Percentiles rank a stretch among this genome's conserved stretches.
These are phyloP conservation scores for Phytopythium oedochilum DNA, from an alignment of 352 stramenopile genomes.

Conservation along the genomic window DNA sequence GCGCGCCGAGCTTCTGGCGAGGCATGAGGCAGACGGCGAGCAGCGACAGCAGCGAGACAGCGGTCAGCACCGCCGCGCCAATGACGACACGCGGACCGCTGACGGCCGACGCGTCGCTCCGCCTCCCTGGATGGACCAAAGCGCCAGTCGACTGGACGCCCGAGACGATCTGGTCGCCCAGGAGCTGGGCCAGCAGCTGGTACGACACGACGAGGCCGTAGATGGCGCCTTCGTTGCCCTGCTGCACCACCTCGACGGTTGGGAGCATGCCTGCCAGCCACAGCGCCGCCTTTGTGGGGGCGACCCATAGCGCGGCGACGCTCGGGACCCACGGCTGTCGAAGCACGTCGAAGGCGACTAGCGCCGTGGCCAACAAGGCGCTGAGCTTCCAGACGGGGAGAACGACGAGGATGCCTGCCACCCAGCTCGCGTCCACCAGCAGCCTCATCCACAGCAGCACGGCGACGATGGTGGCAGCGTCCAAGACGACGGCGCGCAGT, in stretches of 20 bases:
- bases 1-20: conserved; percentile 36
- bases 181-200: conserved; percentile 28
- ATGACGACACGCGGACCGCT: conserved; percentile 9
- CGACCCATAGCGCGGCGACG: conserved; percentile 11
- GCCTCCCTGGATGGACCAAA: conserved; percentile 2
- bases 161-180: conserved; percentile 18
- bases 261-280: conserved; percentile 32
- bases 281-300: conserved; percentile 19
- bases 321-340: conserved; percentile 20
- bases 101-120: neutral
- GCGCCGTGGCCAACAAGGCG: conserved; percentile 8
- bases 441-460: conserved; percentile 19
- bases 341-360: conserved; percentile 19
- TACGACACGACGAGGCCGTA: conserved; percentile 29
- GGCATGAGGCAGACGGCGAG: conserved; percentile 22
- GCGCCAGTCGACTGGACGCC: conserved; percentile 6
- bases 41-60: conserved; percentile 16
- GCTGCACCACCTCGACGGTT: conserved; percentile 36
- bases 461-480: conserved; percentile 14
- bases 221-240: conserved; percentile 35
- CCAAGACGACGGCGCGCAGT: conserved; percentile 14
- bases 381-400: conserved; percentile 11
- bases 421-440: conserved; percentile 21
- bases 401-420: conserved; percentile 2
- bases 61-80: conserved; percentile 10